A percentile compares a stretch with the other conserved stretches of the same genome.
These are phyloP conservation scores for Trametes pubescens DNA, from an alignment of 1,284 basidiomycete genomes.

Conservation along the genomic window DNA sequence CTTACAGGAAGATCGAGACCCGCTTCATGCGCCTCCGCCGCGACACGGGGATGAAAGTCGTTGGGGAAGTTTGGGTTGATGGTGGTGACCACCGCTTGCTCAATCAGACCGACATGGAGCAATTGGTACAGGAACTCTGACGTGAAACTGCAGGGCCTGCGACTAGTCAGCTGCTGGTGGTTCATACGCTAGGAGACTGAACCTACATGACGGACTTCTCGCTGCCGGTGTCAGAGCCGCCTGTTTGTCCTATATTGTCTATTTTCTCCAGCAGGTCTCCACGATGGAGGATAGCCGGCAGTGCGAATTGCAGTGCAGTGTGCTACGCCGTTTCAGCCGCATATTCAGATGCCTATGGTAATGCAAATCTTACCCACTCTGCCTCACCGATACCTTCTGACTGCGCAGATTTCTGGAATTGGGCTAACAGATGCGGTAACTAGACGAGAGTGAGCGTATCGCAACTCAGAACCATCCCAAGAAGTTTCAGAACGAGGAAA, in stretches of 20 bases:
- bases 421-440: conserved; percentile 66
- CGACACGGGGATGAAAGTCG: conserved; percentile 56
- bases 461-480: neutral
- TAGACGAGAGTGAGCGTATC: conserved; percentile 38
- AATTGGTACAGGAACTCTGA: conserved; percentile 69
- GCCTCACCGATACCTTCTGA: conserved; percentile 56
- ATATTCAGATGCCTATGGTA: neutral
- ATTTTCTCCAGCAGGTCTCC: conserved; percentile 55
- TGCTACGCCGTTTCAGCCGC: conserved; percentile 49
- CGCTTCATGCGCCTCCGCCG: conserved; percentile 64
- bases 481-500: neutral
- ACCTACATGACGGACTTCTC: conserved; percentile 33
- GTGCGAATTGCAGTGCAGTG: conserved; percentile 61
- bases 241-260: conserved; percentile 33
- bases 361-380: conserved; percentile 60
- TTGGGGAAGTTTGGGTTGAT: conserved; percentile 60
- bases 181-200: neutral
- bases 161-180: neutral
- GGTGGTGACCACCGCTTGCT: conserved; percentile 56
- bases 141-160: conserved; percentile 56
- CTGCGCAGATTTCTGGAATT: conserved; percentile 62
- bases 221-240: conserved; percentile 29
- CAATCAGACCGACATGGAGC: conserved; percentile 60
- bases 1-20: conserved; percentile 63
- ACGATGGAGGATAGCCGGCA: conserved; percentile 56